Conservation (phyloP, 2,329 filamentous ascomycete species). For the Hirsutella minnesotensis region DNA sequence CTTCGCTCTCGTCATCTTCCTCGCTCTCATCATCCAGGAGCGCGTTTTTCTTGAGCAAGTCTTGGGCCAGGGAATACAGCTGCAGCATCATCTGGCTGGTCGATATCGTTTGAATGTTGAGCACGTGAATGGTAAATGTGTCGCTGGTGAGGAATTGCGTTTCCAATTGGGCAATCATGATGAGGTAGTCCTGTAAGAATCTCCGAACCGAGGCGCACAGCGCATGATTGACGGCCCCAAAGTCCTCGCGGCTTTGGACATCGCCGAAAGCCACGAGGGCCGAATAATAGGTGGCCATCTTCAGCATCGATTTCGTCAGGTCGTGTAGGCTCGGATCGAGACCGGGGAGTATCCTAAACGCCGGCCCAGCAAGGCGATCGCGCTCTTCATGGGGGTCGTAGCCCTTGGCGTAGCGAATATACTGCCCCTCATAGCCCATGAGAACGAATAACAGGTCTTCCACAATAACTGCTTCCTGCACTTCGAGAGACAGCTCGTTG, state of each 20-base stretch:
- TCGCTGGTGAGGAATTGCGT: constrained; percentile 83
- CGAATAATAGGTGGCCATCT: constrained; percentile 86
- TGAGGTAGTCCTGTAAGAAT: constrained; percentile 82
- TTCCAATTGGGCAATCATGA: constrained; percentile 86
- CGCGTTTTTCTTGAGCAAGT: constrained; percentile 78
- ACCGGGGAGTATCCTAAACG: constrained; percentile 67
- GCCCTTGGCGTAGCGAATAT: constrained; percentile 72
- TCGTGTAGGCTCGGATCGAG: constrained; percentile 87
- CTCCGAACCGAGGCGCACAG: constrained; percentile 91
- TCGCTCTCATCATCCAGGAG: constrained; percentile 72
- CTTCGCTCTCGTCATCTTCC: constrained; percentile 60
- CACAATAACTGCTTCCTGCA: constrained; percentile 76
- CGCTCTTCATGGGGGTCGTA: constrained; percentile 82
- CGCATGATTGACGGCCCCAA: constrained; percentile 89
- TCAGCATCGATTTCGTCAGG: constrained; percentile 77
- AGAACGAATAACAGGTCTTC: constrained; percentile 91
- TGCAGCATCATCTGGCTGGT: constrained; percentile 88
- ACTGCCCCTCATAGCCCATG: constrained; percentile 98
- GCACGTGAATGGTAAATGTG: constrained; percentile 81
- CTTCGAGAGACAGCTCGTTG: constrained; percentile 60
- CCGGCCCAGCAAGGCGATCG: constrained; percentile 71
- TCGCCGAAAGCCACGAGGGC: constrained; percentile 90
- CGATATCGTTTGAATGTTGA: constrained; percentile 83
- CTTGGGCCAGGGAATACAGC: constrained; percentile 75
- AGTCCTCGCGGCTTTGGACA: constrained; percentile 84